These are phyloP conservation scores for Solanum aculeatissimum DNA, from an alignment of 305 asterid species.

Conservation along the genomic window DNA sequence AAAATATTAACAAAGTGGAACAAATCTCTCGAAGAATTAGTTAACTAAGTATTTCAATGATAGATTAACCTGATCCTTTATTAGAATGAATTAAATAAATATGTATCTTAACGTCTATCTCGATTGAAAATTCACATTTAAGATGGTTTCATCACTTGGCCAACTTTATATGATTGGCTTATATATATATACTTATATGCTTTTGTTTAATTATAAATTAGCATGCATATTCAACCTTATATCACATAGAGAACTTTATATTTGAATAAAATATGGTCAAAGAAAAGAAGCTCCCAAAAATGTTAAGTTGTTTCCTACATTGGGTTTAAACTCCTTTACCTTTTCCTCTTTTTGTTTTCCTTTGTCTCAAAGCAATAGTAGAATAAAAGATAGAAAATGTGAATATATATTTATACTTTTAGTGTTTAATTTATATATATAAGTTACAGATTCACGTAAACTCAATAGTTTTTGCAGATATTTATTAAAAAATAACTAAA, in stretches of 20 bases:
- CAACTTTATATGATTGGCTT: background rate
- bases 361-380: background rate
- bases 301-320: background rate
- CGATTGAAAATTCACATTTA: too few relatives aligned
- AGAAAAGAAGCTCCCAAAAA: background rate
- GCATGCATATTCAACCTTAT: background rate
- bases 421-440: too few relatives aligned
- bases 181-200: background rate
- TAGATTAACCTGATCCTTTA: too few relatives aligned
- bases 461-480: too few relatives aligned
- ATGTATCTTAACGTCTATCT: too few relatives aligned
- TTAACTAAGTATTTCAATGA: too few relatives aligned
- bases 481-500: background rate
- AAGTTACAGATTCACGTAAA: too few relatives aligned
- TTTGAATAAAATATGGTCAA: background rate
- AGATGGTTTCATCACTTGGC: background rate
- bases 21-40: too few relatives aligned
- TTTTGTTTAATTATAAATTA: background rate
- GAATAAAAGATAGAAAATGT: background rate
- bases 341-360: constrained; percentile 5
- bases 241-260: background rate
- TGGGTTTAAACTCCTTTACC: background rate
- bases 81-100: too few relatives aligned
- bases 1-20: too few relatives aligned
- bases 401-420: too few relatives aligned